Conservation (phyloP, 2,329 filamentous ascomycete species). For the Xylaria sp. region DNA sequence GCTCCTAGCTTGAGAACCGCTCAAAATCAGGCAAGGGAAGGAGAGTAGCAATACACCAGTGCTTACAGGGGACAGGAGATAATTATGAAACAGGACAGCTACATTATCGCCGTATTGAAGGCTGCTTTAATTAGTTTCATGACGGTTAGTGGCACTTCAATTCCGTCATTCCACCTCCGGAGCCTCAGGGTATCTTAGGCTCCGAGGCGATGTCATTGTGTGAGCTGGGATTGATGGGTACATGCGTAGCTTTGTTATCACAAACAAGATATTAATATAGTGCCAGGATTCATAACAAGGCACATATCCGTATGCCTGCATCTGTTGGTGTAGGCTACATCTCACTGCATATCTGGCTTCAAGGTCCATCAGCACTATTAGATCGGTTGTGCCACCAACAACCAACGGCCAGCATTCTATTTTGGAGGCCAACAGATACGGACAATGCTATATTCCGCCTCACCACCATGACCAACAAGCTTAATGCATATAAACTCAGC, state of each 20-base stretch:
- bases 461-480: background rate
- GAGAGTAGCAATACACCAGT: background rate
- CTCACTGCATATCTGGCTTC: background rate
- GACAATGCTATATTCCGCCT: background rate
- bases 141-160: background rate
- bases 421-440: background rate
- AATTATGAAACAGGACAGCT: background rate
- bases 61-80: background rate
- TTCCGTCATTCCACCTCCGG: background rate
- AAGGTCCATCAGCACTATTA: background rate
- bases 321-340: constrained; percentile 13
- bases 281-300: background rate
- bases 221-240: background rate
- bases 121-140: background rate
- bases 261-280: background rate
- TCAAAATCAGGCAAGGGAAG: background rate
- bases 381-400: background rate
- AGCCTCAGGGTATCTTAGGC: background rate
- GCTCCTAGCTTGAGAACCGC: background rate
- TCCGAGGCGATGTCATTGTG: background rate
- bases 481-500: too few species aligned
- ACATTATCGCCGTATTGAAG: background rate
- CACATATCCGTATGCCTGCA: background rate
- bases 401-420: background rate
- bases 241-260: background rate